phyloP scores from a whole-genome alignment of 306 rosid genomes.

The Neltuma alba region DNA sequence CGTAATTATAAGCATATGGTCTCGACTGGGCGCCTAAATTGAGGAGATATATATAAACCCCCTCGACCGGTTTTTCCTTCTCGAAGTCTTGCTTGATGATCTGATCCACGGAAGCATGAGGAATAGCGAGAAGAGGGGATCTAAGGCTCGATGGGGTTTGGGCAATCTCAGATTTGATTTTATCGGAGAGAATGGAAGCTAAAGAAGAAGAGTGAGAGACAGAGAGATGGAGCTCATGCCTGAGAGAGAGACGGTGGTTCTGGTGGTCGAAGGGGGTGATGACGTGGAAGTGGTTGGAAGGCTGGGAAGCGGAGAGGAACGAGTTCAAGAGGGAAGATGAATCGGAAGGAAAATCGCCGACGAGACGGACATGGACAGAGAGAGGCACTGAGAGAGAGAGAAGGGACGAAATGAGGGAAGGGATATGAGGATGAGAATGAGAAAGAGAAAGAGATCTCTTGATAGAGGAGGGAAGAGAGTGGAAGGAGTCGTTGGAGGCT shows the following conservation, averaged over 20 bases:
- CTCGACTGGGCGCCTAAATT: conserved; percentile 62
- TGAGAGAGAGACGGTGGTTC: conserved; percentile 53
- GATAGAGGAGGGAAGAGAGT: conserved; percentile 59
- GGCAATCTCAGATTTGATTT: conserved; percentile 48
- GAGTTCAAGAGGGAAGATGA: conserved; percentile 59
- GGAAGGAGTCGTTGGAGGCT: conserved; percentile 78
- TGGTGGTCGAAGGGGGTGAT: conserved; percentile 58
- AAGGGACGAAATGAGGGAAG: conserved; percentile 35
- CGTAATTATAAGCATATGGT: conserved; percentile 78
- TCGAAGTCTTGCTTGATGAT: conserved; percentile 57
- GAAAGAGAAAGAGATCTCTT: conserved; percentile 45
- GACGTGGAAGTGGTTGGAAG: conserved; percentile 71
- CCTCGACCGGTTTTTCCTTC: conserved; percentile 51
- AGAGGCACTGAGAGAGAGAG: conserved; percentile 60
- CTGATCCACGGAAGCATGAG: conserved; percentile 53
- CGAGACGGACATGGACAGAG: conserved; percentile 71
- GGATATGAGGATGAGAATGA: conserved; percentile 42
- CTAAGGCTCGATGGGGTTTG: conserved; percentile 58
- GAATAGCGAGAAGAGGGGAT: conserved; percentile 57
- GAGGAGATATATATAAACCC: conserved; percentile 72
- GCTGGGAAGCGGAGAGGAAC: conserved; percentile 73
- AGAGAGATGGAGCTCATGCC: conserved; percentile 72
- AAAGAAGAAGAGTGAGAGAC: conserved; percentile 64
- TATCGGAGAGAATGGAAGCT: conserved; percentile 52
- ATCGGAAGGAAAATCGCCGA: conserved; percentile 66